phyloP scores from a whole-genome alignment of 257 asterid species.

The Ilex aquifolium region DNA sequence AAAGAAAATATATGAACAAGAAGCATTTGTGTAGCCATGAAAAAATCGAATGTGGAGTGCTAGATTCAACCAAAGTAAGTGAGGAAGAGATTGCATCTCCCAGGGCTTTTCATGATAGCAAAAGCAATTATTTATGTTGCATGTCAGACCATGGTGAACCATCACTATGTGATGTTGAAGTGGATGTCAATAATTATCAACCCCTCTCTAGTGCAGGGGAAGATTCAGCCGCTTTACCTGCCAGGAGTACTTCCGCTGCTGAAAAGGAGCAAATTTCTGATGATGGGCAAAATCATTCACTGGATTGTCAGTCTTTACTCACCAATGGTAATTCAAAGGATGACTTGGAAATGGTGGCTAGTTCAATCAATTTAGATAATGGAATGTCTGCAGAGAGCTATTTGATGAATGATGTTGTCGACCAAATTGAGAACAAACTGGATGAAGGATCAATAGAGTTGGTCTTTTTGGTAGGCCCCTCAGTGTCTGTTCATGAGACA shows the following conservation, averaged over 20 bases:
- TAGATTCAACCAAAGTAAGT: slow-evolving; percentile 23
- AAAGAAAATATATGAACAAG: slow-evolving; percentile 39
- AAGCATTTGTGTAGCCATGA: slow-evolving; percentile 16
- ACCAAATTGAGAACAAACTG: slow-evolving; percentile 16
- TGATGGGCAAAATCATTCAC: slow-evolving; percentile 16
- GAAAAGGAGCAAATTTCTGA: slow-evolving; percentile 20
- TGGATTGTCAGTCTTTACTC: slow-evolving; percentile 13
- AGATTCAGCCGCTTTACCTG: slow-evolving; percentile 28
- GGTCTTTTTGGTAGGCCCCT: slow-evolving; percentile 16
- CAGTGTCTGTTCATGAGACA: slow-evolving; percentile 21
- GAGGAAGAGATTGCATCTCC: slow-evolving; percentile 30
- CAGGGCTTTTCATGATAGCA: slow-evolving; percentile 19
- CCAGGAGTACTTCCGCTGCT: slow-evolving; percentile 19
- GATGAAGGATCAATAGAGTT: slow-evolving; percentile 18
- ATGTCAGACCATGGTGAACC: slow-evolving; percentile 27
- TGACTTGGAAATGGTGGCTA: slow-evolving; percentile 15
- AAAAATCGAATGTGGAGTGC: slow-evolving; percentile 19
- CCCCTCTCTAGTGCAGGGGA: slow-evolving; percentile 25
- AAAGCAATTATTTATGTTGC: slow-evolving; percentile 13
- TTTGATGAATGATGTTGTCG: slow-evolving; percentile 26
- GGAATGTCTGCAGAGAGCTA: slow-evolving; percentile 33
- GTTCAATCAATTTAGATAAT: slow-evolving; percentile 16
- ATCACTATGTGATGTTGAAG: slow-evolving; percentile 17
- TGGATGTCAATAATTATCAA: slow-evolving; percentile 19
- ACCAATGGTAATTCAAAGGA: slow-evolving; percentile 10